Base-by-base conservation (phyloP, 306 rosid species). In the Citrullus colocynthis region DNA sequence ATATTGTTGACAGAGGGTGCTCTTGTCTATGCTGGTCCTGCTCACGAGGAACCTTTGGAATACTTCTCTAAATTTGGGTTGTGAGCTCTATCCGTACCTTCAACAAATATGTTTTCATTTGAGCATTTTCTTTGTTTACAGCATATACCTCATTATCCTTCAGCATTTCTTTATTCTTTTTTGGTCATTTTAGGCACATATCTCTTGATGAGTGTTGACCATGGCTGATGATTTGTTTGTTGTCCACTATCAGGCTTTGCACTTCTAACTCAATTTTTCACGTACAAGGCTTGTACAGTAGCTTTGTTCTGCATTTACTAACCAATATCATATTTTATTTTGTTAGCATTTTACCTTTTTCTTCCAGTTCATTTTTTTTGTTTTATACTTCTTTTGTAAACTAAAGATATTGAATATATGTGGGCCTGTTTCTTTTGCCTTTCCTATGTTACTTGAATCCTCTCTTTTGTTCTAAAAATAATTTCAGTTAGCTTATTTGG, bases 21-120 rank as follows among this genome's bases (percentile, higher is more conserved):
- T 36, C 92, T 92, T 86, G 92, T 92, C 45, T 95, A 95, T 89
- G 88, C 93, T 72, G 98, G 98, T 66, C 96, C 93, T 81, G 95
- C 97, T 56, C 76, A 28, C 55, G 86, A 92, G 56, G 92, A 89
- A 85, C 87, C 96, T 21, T 84, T 92, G 85, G 78, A 81, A 51
- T 88, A 89, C 91, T 92, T 94, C 87, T 88, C 97, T 66, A 87
- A 83, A 77, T 92, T 89, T 65, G 97, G 98, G 98, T 94, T 34
- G 58, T 84, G 81, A 79, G 36, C 84, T 76, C 48, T 78, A 82
- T 82, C 67, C 20, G n/a, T 75, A 57, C 17, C 37, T 75, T 74
- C 78, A 37, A 57, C 34, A 75, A 37, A 56, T 75, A 20, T 75
- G 24, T 45, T 37, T 13, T 57, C 65, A 37, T 75, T 41, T 57